Evolutionary conservation across 140 eudicot genomes (phyloP), one percentile per base, ranked within the genome.

Genomic region (Bidens hawaiensis): DNA sequence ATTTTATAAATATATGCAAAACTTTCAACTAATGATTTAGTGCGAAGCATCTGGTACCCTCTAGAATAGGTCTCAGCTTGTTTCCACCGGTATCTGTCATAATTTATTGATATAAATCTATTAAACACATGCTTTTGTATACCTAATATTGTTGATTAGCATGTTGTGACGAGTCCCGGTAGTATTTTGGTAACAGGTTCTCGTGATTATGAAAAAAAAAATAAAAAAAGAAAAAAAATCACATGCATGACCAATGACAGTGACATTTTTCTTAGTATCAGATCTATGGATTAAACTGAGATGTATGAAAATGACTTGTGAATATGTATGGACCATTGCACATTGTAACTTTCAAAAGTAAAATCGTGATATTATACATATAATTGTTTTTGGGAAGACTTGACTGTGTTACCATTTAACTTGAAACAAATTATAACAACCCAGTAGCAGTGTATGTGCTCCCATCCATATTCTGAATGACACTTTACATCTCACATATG

Each of bases 391-490:
- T 58, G 42, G 53, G 34, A 70, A 49, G 10, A 24, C 48, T 47
- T 16, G 61, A 33, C 62, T 18, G 30, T 68, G 40, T n/a, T 19
- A 19, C 28, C 40, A 14, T 26, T 58, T 27, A 36, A 70, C 69
- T 61, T 8, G 19, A 28, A 14, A 27, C 6, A 50, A 48, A 48
- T 50, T 31, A 14, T 9, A 65, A 21, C n/a, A n/a, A 14, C 50
- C 3, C 41, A 43, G 5, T 43, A 16, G 56, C 56, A 16, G 42
- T 28, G 6, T 26, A 31, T 13, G 24, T 18, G 65, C 46, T 47
- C 49, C 75, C n/a, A n/a, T n/a, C 63, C 64, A 71, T 45, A 62
- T 52, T 50, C 31, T 71, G 65, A 51, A 62, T 71, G 76, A 64
- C 66, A 64, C 65, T 74, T 60, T 26, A 60, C 80, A 62, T 68